Conservation (phyloP, 2,329 filamentous ascomycete genomes). For the Bipolaris bicolor region DNA sequence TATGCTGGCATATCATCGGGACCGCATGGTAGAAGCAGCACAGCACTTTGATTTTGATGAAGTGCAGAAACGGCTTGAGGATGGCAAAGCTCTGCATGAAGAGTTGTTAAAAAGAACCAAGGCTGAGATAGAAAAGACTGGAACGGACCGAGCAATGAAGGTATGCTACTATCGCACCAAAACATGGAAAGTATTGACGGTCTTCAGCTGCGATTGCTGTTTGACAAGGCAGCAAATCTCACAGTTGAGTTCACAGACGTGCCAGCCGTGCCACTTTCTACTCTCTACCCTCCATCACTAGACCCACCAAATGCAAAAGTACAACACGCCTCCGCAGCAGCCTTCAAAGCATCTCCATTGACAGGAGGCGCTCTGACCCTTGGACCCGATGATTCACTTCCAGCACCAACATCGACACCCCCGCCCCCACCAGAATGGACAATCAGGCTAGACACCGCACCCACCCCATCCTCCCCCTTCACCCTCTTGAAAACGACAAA, state of each 20-base stretch:
- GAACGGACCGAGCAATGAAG: constrained; percentile 39
- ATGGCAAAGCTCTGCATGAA: constrained; percentile 43
- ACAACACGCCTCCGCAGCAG: constrained; percentile 27
- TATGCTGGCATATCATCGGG: constrained; percentile 78
- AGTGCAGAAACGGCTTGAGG: constrained; percentile 41
- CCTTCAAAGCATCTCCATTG: constrained; percentile 42
- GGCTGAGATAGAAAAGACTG: constrained; percentile 28
- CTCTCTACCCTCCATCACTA: constrained; percentile 65
- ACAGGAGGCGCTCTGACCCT: constrained; percentile 46
- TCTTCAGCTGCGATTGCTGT: constrained; percentile 60
- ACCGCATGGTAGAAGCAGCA: constrained; percentile 72
- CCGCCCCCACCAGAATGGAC: constrained; percentile 49
- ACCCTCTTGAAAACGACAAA: constrained; percentile 87
- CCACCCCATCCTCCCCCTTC: constrained; percentile 64
- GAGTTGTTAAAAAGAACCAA: constrained; percentile 44
- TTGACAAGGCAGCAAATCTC: constrained; percentile 51
- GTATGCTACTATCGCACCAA: constrained; percentile 15
- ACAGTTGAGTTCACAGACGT: constrained; percentile 49
- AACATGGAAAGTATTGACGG: background rate
- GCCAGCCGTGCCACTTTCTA: constrained; percentile 54
- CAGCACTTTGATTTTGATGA: constrained; percentile 56
- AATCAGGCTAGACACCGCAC: constrained; percentile 60
- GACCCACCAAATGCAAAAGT: constrained; percentile 52
- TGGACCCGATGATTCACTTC: constrained; percentile 37
- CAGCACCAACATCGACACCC: constrained; percentile 26